A percentile compares a stretch with the other conserved stretches of the same genome.
These are phyloP conservation scores for Nicotiana attenuata DNA, from an alignment of 257 asterid species.

Conservation along the genomic window DNA sequence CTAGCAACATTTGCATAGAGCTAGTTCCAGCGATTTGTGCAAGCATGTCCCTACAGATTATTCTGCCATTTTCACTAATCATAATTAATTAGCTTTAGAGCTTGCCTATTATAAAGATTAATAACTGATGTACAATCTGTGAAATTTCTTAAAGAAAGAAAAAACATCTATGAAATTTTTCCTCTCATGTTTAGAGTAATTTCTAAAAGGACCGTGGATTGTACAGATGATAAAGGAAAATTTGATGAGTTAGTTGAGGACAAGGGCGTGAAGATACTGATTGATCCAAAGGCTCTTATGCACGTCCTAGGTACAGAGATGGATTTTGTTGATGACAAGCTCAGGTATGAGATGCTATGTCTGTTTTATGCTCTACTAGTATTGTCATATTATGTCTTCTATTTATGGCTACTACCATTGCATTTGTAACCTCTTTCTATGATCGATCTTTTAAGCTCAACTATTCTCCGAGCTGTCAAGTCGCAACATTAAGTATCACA, in stretches of 20 bases:
- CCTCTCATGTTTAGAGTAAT: not conserved
- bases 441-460: not conserved
- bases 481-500: not conserved
- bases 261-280: conserved; percentile 38
- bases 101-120: not conserved
- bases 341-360: conserved; percentile 13
- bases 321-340: conserved; percentile 43
- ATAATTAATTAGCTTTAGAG: not conserved
- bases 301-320: conserved; percentile 39
- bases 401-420: not conserved
- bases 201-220: not conserved
- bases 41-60: not conserved
- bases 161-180: not conserved
- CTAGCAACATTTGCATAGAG: not conserved
- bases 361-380: not conserved
- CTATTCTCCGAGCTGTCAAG: not conserved
- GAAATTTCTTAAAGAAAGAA: not conserved
- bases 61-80: not conserved
- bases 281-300: conserved; percentile 40
- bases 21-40: not conserved
- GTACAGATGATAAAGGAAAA: conserved; percentile 80
- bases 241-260: conserved; percentile 76
- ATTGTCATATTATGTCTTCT: not conserved
- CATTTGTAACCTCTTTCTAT: not conserved
- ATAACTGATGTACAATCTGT: not conserved